Base-by-base conservation (phyloP, 2,329 filamentous ascomycete genomes). In the Trichophyton schoenleinii region DNA sequence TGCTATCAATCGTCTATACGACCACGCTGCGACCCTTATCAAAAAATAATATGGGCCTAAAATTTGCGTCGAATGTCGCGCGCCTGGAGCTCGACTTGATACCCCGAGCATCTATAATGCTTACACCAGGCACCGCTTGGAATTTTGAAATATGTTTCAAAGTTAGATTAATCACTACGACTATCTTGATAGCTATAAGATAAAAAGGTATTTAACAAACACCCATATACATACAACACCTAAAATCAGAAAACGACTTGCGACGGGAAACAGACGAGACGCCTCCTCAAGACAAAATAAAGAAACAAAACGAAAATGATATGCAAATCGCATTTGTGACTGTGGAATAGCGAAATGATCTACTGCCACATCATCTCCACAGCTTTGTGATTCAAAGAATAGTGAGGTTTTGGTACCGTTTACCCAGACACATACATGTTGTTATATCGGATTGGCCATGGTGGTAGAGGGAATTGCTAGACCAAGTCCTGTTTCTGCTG, bases 361-460 rank as follows among this genome's bases (percentile, higher is more conserved):
- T 25, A 25, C 46, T 52, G 20, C 13, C 46, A n/a, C 25, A 13
- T 52, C 46, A 38, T 52, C 25, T 11, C 11, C 22, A 36, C 22
- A n/a, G 28, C 11, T 42, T 36, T 36, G 0, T 20, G 15, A 5
- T 44, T 42, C 38, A 3, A 13, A 9, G 34, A 38, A 36, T 34
- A 34, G 28, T 38, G 8, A 13, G 34, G 15, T 8, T 7, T 44
- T 44, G 52, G 52, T 55, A 6, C 52, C 52, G 52, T 52, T 55
- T 38, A 8, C 52, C 52, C 52, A 55, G 31, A 15, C 25, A 9
- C 20, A 55, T n/a, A 34, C 3, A 5, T 15, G 15, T 34, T 53
- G 5, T 55, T 25, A 59, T 48, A 59, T 38, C 4, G 58, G 41
- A 48, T 59, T 64, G 31, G 48, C 59, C 61, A 64, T 60, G 28